Conservation (phyloP, 306 rosid species). For the Quercus dentata region DNA sequence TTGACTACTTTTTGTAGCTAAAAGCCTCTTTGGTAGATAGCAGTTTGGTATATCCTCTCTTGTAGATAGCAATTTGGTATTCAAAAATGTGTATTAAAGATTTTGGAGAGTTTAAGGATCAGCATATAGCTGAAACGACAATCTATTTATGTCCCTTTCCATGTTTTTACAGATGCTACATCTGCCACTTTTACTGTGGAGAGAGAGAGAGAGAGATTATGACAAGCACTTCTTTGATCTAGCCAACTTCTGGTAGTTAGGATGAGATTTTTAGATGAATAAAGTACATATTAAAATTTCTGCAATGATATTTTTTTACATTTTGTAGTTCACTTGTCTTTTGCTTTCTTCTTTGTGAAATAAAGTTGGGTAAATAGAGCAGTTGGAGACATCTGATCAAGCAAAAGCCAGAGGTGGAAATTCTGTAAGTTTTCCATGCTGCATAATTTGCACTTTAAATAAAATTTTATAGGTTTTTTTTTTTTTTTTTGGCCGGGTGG, state of each 20-base stretch:
- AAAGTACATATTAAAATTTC: constrained; percentile 7
- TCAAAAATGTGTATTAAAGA: background rate
- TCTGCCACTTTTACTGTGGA: background rate
- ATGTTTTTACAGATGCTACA: background rate
- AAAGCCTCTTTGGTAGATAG: background rate
- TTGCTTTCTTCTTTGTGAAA: constrained; percentile 42
- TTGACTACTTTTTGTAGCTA: background rate
- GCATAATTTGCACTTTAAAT: constrained; percentile 3
- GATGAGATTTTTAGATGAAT: background rate
- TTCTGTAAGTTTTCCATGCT: constrained; percentile 60
- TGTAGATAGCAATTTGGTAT: background rate
- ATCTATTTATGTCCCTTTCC: background rate
- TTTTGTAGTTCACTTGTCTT: constrained; percentile 14
- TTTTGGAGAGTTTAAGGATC: background rate
- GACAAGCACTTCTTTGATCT: background rate
- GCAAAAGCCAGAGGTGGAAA: constrained; percentile 76
- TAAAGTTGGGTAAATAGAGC: constrained; percentile 95
- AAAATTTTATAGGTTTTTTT: background rate
- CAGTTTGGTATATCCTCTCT: background rate
- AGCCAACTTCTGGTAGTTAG: background rate
- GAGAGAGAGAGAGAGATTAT: background rate
- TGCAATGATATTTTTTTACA: constrained; percentile 1
- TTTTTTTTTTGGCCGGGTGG: too few relatives aligned
- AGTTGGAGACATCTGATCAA: constrained; percentile 80
- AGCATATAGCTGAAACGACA: background rate